Conservation (phyloP, 306 rosid species). For the Benincasa hispida region DNA sequence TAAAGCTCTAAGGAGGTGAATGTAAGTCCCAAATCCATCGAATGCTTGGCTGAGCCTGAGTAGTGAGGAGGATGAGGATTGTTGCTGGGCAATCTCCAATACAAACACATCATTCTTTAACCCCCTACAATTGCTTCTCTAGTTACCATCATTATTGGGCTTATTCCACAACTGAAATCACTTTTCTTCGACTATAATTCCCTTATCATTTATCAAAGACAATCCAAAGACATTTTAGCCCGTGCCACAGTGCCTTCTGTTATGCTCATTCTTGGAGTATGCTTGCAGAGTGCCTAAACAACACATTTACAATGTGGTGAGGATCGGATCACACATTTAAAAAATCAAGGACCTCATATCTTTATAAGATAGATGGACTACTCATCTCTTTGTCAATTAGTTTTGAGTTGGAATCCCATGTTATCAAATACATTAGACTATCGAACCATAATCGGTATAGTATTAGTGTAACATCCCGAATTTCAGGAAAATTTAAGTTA, state of each 20-base stretch:
- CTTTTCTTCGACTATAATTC: constrained; percentile 56
- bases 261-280: constrained; percentile 88
- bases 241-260: constrained; percentile 80
- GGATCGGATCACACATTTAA: too few relatives aligned
- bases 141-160: constrained; percentile 64
- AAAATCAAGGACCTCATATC: too few relatives aligned
- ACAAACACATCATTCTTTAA: constrained; percentile 63
- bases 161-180: constrained; percentile 56
- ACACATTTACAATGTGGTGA: too few relatives aligned
- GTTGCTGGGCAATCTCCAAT: constrained; percentile 81
- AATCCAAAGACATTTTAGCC: constrained; percentile 60
- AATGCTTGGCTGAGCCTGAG: constrained; percentile 84
- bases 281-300: constrained; percentile 82
- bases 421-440: too few relatives aligned
- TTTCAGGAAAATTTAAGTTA: too few relatives aligned
- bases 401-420: too few relatives aligned
- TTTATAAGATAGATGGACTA: too few relatives aligned
- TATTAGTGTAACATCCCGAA: too few relatives aligned
- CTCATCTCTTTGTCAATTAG: too few relatives aligned
- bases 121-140: constrained; percentile 86
- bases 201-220: constrained; percentile 52
- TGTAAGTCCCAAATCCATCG: constrained; percentile 47
- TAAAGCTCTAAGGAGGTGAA: constrained; percentile 7
- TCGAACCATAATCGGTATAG: too few relatives aligned
- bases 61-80: constrained; percentile 60